Evolutionary conservation across 257 asterid species (phyloP).

Genomic region (Nicotiana benthamiana): DNA sequence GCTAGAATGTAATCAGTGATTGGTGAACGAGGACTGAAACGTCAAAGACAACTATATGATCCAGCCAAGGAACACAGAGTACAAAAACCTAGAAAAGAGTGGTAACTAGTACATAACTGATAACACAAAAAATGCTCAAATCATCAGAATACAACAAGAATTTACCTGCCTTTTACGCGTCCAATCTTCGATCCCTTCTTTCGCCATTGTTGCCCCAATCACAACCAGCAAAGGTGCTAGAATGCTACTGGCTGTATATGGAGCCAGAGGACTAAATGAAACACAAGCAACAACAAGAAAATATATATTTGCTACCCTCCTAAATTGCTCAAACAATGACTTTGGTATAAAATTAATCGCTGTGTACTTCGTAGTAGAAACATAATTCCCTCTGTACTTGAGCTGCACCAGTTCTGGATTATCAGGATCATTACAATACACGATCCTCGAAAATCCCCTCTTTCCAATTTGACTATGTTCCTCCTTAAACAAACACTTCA

Average conservation of each 20-base stretch:
- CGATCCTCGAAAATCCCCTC: conserved; percentile 75
- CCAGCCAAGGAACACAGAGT: background rate
- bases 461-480: conserved; percentile 76
- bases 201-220: conserved; percentile 89
- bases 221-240: conserved; percentile 71
- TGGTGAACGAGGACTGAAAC: background rate
- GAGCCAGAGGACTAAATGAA: conserved; percentile 77
- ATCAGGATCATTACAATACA: conserved; percentile 83
- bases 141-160: background rate
- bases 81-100: too few species aligned
- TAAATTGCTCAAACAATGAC: conserved; percentile 91
- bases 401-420: conserved; percentile 46
- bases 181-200: conserved; percentile 95
- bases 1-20: background rate
- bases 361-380: conserved; percentile 83
- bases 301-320: conserved; percentile 94
- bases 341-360: conserved; percentile 74
- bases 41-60: background rate
- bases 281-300: conserved; percentile 88
- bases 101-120: too few species aligned
- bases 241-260: conserved; percentile 66
- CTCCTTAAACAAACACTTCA: conserved; percentile 35
- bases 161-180: conserved; percentile 79
- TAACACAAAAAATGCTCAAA: too few species aligned
- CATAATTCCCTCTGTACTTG: conserved; percentile 62